Evolutionary conservation across 768 basidiomycete species (phyloP).

Genomic region (Leucosporidium yakuticum): DNA sequence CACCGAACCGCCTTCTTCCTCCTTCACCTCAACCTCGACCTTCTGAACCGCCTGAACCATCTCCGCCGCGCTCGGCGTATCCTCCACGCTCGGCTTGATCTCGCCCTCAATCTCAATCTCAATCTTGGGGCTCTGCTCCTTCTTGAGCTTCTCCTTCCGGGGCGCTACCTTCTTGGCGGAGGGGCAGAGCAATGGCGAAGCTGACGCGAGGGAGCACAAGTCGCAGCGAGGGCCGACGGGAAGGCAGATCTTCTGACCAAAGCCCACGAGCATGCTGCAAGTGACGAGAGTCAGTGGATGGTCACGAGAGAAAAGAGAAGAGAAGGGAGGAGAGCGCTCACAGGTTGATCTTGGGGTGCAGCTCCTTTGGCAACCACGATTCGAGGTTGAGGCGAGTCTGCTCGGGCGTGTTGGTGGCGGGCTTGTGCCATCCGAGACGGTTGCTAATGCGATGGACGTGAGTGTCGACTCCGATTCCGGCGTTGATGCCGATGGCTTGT

Average conservation of each 20-base stretch:
- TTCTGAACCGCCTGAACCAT: no score
- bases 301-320: not conserved
- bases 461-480: constrained; percentile 91
- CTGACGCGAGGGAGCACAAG: constrained; percentile 17
- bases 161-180: constrained; percentile 11
- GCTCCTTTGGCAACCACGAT: constrained; percentile 36
- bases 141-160: constrained; percentile 2
- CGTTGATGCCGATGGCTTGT: constrained; percentile 30
- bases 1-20: no score
- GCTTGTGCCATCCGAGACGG: constrained; percentile 83
- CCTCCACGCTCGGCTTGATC: not conserved
- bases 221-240: constrained; percentile 35
- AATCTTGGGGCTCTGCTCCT: not conserved
- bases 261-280: constrained; percentile 36
- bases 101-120: constrained; percentile 4
- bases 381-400: constrained; percentile 57
- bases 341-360: constrained; percentile 31
- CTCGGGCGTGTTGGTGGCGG: constrained; percentile 76
- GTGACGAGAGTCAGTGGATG: not conserved
- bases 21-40: no score
- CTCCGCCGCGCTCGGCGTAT: no score
- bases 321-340: not conserved
- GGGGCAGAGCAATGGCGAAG: constrained; percentile 14
- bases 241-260: constrained; percentile 37
- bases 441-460: constrained; percentile 89